A percentile compares a stretch with the other conserved stretches of the same genome.
phyloP scores from a whole-genome alignment of 257 asterid genomes.

The Jasminum sambac region DNA sequence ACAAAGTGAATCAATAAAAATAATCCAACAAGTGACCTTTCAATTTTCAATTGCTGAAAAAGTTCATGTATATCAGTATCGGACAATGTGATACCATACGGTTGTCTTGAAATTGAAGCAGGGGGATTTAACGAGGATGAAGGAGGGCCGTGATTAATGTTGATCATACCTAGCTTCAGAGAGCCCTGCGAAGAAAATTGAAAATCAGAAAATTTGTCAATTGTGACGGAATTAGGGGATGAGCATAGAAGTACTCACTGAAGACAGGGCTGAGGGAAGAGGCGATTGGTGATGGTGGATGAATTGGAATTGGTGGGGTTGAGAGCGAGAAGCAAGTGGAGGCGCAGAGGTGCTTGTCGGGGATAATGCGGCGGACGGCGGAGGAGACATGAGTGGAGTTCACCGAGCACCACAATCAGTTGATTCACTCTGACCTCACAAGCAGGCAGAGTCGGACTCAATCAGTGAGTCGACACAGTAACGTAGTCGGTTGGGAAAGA shows the following conservation, averaged over 20 bases:
- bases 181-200: slow-evolving; percentile 25
- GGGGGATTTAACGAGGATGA: slow-evolving; percentile 30
- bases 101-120: slow-evolving; percentile 44
- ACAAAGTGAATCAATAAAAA: slow-evolving; percentile 2
- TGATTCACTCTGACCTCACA: slow-evolving; percentile 26
- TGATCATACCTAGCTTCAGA: slow-evolving; percentile 19
- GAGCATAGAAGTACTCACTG: slow-evolving; percentile 28
- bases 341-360: slow-evolving; percentile 35
- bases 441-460: slow-evolving; percentile 14
- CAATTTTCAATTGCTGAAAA: background rate
- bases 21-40: slow-evolving; percentile 10
- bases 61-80: background rate
- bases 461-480: background rate
- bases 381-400: slow-evolving; percentile 41
- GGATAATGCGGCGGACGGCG: slow-evolving; percentile 27
- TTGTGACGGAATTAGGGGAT: background rate
- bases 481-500: slow-evolving; percentile 25
- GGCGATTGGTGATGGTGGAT: slow-evolving; percentile 27
- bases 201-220: background rate
- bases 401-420: background rate
- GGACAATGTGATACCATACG: slow-evolving; percentile 35
- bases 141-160: slow-evolving; percentile 21
- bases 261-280: slow-evolving; percentile 22
- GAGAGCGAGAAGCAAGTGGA: slow-evolving; percentile 30
- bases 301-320: slow-evolving; percentile 26